Percentiles rank a stretch among this genome's conserved stretches.
Conservation (phyloP, 2,329 filamentous ascomycete genomes). For the Neopestalotiopsis clavispora region DNA sequence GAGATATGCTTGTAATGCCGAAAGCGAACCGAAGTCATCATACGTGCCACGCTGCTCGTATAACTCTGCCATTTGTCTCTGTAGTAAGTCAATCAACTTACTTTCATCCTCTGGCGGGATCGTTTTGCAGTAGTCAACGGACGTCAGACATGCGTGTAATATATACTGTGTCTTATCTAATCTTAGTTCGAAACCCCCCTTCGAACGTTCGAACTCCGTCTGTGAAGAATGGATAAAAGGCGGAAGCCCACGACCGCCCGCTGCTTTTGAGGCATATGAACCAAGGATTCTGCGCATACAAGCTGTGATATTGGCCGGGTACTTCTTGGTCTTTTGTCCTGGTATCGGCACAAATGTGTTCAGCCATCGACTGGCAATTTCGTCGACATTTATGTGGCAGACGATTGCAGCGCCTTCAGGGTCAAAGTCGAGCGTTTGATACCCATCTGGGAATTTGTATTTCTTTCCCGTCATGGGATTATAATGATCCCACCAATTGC, state of each 20-base stretch:
- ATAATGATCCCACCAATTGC: neutral
- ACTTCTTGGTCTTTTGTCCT: conserved; percentile 47
- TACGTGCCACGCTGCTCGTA: conserved; percentile 32
- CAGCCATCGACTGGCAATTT: conserved; percentile 55
- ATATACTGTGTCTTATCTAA: conserved; percentile 25
- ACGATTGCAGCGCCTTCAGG: conserved; percentile 43
- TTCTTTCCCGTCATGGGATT: neutral
- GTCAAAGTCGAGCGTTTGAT: conserved; percentile 38
- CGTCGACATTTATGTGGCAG: conserved; percentile 51
- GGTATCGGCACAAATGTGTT: conserved; percentile 50
- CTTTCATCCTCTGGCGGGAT: conserved; percentile 38
- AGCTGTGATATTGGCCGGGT: conserved; percentile 39
- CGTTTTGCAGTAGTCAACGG: conserved; percentile 45
- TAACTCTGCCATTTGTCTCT: conserved; percentile 48
- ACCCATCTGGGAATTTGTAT: neutral
- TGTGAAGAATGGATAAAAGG: conserved; percentile 52
- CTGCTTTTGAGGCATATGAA: conserved; percentile 44
- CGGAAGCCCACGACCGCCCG: conserved; percentile 42
- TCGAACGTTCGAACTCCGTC: conserved; percentile 18
- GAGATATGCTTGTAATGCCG: conserved; percentile 57
- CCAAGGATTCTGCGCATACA: conserved; percentile 49
- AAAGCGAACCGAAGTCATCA: conserved; percentile 41
- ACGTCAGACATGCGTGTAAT: conserved; percentile 45
- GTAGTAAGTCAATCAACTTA: conserved; percentile 38
- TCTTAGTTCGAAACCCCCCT: no score